Evolutionary conservation across 306 rosid species (phyloP).

Genomic region (Casuarina equisetifolia): DNA sequence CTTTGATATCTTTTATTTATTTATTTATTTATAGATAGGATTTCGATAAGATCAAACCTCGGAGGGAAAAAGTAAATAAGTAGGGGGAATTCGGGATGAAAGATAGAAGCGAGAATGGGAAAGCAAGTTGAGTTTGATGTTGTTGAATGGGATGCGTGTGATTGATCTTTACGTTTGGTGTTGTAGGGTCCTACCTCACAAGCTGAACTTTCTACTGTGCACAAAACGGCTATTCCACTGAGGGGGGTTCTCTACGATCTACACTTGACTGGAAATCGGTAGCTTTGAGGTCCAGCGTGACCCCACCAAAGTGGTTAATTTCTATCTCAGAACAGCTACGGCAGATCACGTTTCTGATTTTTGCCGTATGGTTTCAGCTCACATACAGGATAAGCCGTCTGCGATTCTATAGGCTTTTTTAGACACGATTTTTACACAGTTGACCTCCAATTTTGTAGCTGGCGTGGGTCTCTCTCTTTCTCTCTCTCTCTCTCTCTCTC

Average conservation of each 20-base stretch:
- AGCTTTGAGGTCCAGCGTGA: conserved; percentile 2
- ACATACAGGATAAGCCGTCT: not conserved
- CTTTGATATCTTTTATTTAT: too few species aligned
- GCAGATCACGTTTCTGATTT: conserved; percentile 23
- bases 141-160: too few species aligned
- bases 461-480: too few species aligned
- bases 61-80: too few species aligned
- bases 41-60: too few species aligned
- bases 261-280: not conserved
- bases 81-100: too few species aligned
- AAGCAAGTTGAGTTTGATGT: too few species aligned
- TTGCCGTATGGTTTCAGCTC: conserved; percentile 25
- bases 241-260: conserved; percentile 4
- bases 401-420: not conserved
- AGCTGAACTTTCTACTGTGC: not conserved
- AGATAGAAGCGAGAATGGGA: too few species aligned
- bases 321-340: conserved; percentile 2
- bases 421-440: not conserved
- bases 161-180: not conserved
- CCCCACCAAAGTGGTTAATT: conserved; percentile 18
- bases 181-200: too few species aligned
- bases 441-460: not conserved
- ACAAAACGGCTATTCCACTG: not conserved
- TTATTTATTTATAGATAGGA: too few species aligned
- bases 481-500: too few species aligned